Evolutionary conservation across 495 filamentous ascomycete genomes (phyloP), one percentile per base, ranked within the genome.

Genomic region (Hyaloscypha bicolor): DNA sequence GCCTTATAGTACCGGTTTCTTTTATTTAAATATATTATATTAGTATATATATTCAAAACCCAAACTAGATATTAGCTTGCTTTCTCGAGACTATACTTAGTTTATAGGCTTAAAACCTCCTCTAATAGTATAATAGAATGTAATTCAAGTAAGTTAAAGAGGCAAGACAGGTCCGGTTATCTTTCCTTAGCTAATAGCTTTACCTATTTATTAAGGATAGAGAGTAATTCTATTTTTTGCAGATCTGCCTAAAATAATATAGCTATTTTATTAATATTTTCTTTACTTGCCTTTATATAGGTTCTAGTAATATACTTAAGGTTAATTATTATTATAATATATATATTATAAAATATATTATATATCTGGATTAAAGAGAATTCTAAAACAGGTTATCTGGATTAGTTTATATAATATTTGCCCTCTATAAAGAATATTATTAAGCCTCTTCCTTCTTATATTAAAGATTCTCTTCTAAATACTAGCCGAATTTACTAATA

Each of bases 341-440:
- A 67, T 48, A n/a, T 30, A 67, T 62, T 31, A 60, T 35, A 67
- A 30, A 57, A 67, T 42, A 25, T 62, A 67, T 58, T 58, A 62
- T 62, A 67, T 67, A 67, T 67, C 25, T 62, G n/a, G 30, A 67
- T 67, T 58, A 30, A 67, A 67, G 16, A 67, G 65, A 62, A 67
- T 67, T 39, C 57, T 39, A 12, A 67, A 42, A 62, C 19, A 39
- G 30, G 63, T 66, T 25, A 66, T 66, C 21, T 66, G 55, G 37
- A 66, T 32, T 30, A 66, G 55, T 66, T 60, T 59, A 66, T 55
- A 55, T 33, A 66, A 48, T 66, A 55, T 66, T 66, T 55, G 55
- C 31, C 53, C 53, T 60, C 31, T 39, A 52, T 66, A 25, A n/a
- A 59, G 25, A 52, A 66, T 37, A 5, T 66, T 66, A 39, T 58